phyloP scores from a whole-genome alignment of 2,329 filamentous ascomycete genomes.

The Capronia epimyces region DNA sequence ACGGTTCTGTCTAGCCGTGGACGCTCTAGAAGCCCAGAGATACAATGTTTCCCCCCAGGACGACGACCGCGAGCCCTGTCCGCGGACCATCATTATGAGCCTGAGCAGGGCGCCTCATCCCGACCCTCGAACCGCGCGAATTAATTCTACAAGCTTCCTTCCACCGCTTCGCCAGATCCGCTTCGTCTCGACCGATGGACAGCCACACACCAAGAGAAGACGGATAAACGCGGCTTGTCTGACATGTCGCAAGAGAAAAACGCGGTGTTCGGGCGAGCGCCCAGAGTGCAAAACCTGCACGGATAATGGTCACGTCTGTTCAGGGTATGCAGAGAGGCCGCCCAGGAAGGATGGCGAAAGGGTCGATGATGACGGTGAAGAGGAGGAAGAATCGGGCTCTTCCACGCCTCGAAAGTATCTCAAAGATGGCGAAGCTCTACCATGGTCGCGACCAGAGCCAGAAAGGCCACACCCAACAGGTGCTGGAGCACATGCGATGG shows the following conservation, averaged over 20 bases:
- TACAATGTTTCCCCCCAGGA: conserved; percentile 10
- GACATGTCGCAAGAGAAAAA: conserved; percentile 71
- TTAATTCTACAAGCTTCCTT: conserved; percentile 7
- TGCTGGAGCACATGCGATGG: not conserved
- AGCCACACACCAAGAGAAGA: conserved; percentile 71
- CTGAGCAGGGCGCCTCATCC: conserved; percentile 9
- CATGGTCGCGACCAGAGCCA: not conserved
- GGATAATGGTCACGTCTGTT: conserved; percentile 64
- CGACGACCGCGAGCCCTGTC: conserved; percentile 2
- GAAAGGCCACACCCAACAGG: not conserved
- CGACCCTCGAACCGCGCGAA: conserved; percentile 1
- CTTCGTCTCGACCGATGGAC: conserved; percentile 77
- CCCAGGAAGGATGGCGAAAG: conserved; percentile 13
- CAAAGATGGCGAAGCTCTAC: conserved; percentile 3
- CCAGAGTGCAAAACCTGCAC: conserved; percentile 67
- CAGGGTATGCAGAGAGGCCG: conserved; percentile 56
- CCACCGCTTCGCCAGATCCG: conserved; percentile 51
- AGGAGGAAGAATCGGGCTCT: conserved; percentile 9
- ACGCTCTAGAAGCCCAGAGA: too few relatives aligned
- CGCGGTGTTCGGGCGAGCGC: conserved; percentile 67
- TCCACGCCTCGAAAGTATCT: conserved; percentile 11
- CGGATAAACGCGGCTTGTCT: conserved; percentile 72
- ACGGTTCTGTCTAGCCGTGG: too few relatives aligned
- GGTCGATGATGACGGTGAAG: conserved; percentile 19
- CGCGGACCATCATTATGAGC: conserved; percentile 21